Evolutionary conservation across 768 basidiomycete genomes (phyloP).

Genomic region (Kwoniella sp.): DNA sequence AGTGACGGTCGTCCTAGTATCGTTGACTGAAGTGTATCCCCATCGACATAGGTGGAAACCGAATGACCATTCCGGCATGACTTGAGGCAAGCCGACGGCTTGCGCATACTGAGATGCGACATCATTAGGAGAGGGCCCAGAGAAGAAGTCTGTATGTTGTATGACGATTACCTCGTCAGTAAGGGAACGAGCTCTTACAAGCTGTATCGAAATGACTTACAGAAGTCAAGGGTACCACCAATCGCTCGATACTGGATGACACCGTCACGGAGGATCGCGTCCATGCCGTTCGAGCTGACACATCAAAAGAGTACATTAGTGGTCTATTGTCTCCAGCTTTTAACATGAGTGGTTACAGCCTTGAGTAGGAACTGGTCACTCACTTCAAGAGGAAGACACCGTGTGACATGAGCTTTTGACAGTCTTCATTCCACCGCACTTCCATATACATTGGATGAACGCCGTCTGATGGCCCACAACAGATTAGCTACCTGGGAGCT

Average conservation of each 20-base stretch:
- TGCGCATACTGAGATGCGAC: slow-evolving; percentile 73
- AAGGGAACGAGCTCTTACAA: too few relatives aligned
- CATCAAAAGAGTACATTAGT: background rate
- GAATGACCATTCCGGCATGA: slow-evolving; percentile 75
- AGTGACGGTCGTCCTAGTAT: slow-evolving; percentile 63
- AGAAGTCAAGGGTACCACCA: slow-evolving; percentile 76
- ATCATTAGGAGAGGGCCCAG: slow-evolving; percentile 58
- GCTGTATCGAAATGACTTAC: slow-evolving; percentile 13
- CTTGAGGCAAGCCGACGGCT: slow-evolving; percentile 68
- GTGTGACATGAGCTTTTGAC: slow-evolving; percentile 64
- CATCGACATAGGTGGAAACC: slow-evolving; percentile 72
- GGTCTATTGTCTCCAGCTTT: too few relatives aligned
- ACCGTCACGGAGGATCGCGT: slow-evolving; percentile 63
- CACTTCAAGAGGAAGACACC: slow-evolving; percentile 72
- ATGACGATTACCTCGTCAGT: too few relatives aligned
- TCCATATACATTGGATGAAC: slow-evolving; percentile 39
- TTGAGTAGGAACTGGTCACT: too few relatives aligned
- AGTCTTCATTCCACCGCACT: slow-evolving; percentile 40
- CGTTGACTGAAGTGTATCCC: slow-evolving; percentile 63
- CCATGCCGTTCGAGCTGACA: slow-evolving; percentile 64
- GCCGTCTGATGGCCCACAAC: slow-evolving; percentile 25
- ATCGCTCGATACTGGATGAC: slow-evolving; percentile 69
- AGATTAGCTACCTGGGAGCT: too few relatives aligned
- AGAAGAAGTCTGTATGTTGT: slow-evolving; percentile 61
- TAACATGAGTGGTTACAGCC: too few relatives aligned